These are phyloP conservation scores for Andrographis paniculata DNA, from an alignment of 305 asterid genomes.

Conservation along the genomic window DNA sequence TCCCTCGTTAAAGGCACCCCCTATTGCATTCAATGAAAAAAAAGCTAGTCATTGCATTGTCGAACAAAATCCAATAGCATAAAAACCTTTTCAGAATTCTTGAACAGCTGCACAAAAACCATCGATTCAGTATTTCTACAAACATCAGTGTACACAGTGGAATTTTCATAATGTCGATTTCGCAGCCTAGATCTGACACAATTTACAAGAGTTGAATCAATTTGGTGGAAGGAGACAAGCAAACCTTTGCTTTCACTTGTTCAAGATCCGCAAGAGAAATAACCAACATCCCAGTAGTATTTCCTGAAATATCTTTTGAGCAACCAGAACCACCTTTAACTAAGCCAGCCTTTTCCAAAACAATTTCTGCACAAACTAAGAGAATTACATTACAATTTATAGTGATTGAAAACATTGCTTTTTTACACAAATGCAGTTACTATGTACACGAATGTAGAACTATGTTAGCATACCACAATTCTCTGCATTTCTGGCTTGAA, in stretches of 20 bases:
- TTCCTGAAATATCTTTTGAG: conserved; percentile 42
- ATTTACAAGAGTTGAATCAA: conserved; percentile 5
- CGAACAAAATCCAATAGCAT: conserved; percentile 9
- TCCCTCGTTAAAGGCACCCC: conserved; percentile 67
- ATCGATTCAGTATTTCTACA: no score
- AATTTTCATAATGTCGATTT: no score
- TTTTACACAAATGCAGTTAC: conserved; percentile 9
- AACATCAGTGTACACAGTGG: no score
- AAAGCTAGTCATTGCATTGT: conserved; percentile 3
- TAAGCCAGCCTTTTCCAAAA: conserved; percentile 80
- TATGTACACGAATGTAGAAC: conserved; percentile 6
- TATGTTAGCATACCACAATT: conserved; percentile 57
- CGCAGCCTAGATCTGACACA: neutral
- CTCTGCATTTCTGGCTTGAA: conserved; percentile 75
- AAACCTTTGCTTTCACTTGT: conserved; percentile 90
- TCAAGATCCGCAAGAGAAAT: conserved; percentile 73
- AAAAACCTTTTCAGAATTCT: conserved; percentile 3
- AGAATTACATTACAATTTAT: conserved; percentile 1
- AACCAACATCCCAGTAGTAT: conserved; percentile 53
- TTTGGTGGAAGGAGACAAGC: neutral
- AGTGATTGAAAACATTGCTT: conserved; percentile 4
- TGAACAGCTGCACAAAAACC: conserved; percentile 2
- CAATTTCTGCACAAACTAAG: conserved; percentile 49
- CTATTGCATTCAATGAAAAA: conserved; percentile 42
- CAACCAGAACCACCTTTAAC: conserved; percentile 64